Base-by-base conservation (phyloP, 2,329 filamentous ascomycete genomes). In the Microdochium nivale region DNA sequence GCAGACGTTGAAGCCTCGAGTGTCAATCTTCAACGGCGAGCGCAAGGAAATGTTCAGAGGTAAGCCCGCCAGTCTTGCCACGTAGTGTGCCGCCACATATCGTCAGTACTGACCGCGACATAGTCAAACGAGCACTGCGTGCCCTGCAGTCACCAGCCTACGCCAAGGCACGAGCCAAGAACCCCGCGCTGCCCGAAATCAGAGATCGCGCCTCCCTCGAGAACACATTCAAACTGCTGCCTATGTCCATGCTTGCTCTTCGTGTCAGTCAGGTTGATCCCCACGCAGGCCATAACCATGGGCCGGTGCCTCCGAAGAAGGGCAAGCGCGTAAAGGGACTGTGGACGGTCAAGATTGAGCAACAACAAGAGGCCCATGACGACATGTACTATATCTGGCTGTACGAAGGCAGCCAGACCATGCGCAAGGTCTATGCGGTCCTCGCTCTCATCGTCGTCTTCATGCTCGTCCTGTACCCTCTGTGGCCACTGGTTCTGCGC, bases 41-140 rank as follows among this genome's bases (percentile, higher is more conserved):
- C 83, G 94, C 63, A 97, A 96, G 73, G 92, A 99, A 59, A 95
- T 99, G 88, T 97, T 99, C 71, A 87, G 86, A 78, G 90, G 90
- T 92, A 75, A 49, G 65, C 55, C 23, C 16, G 33, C 27, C 49
- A 47, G 49, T 13, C 25, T 5, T 49, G 25, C 24, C 3, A 14
- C 4, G 5, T 37, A 4, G 33, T 14, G 16, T 49, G 23, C 48
- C 25, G 35, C 48, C 51, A 44, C 50, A 23, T 53, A 21, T 43
- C 47, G 13, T 19, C 40, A 16, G n/a, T 13, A 23, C 19, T 44
- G 19, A 44, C 40, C 16, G 19, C n/a, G 19, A 21, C 9, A 24
- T 58, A 95, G 94, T 99, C 68, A 97, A 97, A 79, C 89, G 94
- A 66, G 94, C 94, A 40, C 86, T 99, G 55, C 88, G 94, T 61